Percentiles rank a stretch among this genome's conserved stretches.
Conservation (phyloP, 2,329 filamentous ascomycete genomes). For the Penicillium verrucosum region DNA sequence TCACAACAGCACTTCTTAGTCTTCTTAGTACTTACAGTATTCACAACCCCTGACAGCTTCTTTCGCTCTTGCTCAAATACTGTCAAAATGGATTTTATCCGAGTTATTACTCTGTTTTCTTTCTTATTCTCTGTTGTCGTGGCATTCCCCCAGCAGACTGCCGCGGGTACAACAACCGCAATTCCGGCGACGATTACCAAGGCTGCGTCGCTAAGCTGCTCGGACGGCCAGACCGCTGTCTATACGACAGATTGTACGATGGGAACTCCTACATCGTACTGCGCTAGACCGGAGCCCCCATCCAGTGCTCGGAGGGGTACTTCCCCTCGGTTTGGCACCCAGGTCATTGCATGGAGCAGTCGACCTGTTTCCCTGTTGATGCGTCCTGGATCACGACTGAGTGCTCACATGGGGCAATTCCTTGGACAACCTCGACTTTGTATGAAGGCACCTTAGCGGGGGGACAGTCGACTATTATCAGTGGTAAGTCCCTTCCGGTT, state of each 20-base stretch:
- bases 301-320: conserved; percentile 19
- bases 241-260: conserved; percentile 28
- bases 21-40: too few species aligned
- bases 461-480: conserved; percentile 20
- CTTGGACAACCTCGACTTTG: conserved; percentile 20
- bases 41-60: not conserved
- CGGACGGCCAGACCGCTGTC: conserved; percentile 20
- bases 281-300: conserved; percentile 16
- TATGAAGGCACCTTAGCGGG: conserved; percentile 21
- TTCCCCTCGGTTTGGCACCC: conserved; percentile 27
- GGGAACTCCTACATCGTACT: conserved; percentile 24
- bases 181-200: not conserved
- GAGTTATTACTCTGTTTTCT: not conserved
- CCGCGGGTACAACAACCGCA: not conserved
- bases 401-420: conserved; percentile 23
- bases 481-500: conserved; percentile 9
- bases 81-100: not conserved
- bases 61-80: not conserved
- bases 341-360: conserved; percentile 21
- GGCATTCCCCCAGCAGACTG: conserved; percentile 11
- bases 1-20: too few species aligned
- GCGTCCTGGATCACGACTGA: conserved; percentile 25
- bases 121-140: not conserved
- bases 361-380: conserved; percentile 24
- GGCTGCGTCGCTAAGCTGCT: conserved; percentile 15